These are phyloP conservation scores for Auricularia heimuer DNA, from an alignment of 768 basidiomycete species.

Conservation along the genomic window DNA sequence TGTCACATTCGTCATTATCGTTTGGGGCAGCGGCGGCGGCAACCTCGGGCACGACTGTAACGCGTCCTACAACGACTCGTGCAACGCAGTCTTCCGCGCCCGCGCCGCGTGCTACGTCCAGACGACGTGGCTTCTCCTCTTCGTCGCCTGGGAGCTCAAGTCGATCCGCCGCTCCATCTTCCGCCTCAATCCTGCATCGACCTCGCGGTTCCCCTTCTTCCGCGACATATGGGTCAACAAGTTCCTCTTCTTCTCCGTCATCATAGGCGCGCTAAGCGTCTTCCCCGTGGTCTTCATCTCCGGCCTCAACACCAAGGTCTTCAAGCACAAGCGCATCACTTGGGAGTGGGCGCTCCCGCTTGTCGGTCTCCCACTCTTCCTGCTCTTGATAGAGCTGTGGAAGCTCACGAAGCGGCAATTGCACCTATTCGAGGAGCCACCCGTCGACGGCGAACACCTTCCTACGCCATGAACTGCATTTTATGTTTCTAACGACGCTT, in stretches of 20 bases:
- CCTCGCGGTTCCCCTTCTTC: not conserved
- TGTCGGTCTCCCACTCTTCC: conserved; percentile 19
- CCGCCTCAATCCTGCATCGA: conserved; percentile 11
- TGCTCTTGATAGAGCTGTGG: conserved; percentile 11
- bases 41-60: conserved; percentile 24
- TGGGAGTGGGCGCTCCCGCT: conserved; percentile 28
- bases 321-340: conserved; percentile 22
- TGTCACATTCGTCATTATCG: conserved; percentile 26
- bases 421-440: not conserved
- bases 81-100: conserved; percentile 27
- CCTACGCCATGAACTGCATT: not conserved
- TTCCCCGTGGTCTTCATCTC: conserved; percentile 25
- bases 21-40: conserved; percentile 20
- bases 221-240: conserved; percentile 7
- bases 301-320: conserved; percentile 23
- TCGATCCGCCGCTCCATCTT: conserved; percentile 19
- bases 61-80: conserved; percentile 20
- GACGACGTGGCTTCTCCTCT: conserved; percentile 10
- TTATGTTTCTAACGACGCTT: no score
- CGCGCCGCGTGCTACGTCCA: conserved; percentile 25
- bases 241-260: conserved; percentile 12
- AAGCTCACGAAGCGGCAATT: conserved; percentile 2
- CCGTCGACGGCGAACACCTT: not conserved
- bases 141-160: conserved; percentile 18
- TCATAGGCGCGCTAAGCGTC: conserved; percentile 25